Conservation (phyloP, 2,329 filamentous ascomycete species). For the Apiospora rasikravindrae region DNA sequence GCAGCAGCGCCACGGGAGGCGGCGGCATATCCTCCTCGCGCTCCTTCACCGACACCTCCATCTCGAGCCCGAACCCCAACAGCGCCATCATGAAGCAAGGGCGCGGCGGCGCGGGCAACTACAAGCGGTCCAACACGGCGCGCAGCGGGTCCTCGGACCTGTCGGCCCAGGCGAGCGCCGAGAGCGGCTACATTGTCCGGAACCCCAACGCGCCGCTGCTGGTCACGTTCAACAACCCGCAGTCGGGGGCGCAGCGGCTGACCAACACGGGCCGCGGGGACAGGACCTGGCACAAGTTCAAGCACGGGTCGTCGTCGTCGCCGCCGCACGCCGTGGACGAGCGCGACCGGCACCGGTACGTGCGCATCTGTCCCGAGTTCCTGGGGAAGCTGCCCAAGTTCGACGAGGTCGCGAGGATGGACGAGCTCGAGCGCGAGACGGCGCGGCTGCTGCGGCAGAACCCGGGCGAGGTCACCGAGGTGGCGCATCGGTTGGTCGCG, state of each 20-base stretch:
- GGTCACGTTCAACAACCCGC: conserved; percentile 36
- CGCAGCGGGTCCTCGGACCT: conserved; percentile 18
- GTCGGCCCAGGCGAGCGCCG: conserved; percentile 22
- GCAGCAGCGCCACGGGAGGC: neutral
- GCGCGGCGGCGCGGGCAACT: conserved; percentile 37
- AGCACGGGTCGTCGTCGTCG: conserved; percentile 25
- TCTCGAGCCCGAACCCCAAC: conserved; percentile 11
- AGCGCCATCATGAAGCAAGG: conserved; percentile 37
- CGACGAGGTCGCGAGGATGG: conserved; percentile 36
- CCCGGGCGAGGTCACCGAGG: conserved; percentile 33
- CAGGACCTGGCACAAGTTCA: conserved; percentile 33
- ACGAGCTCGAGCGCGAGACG: conserved; percentile 33
- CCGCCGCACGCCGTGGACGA: conserved; percentile 23
- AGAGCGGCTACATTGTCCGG: conserved; percentile 36
- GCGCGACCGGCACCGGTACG: conserved; percentile 30
- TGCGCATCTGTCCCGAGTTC: conserved; percentile 39
- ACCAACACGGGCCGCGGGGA: conserved; percentile 34
- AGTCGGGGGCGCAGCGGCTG: conserved; percentile 33
- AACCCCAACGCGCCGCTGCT: conserved; percentile 38
- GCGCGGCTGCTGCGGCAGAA: conserved; percentile 33
- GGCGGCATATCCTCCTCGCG: conserved; percentile 26
- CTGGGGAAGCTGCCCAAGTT: conserved; percentile 36
- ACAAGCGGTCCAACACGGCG: conserved; percentile 32
- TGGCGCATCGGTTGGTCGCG: conserved; percentile 38
- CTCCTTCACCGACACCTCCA: conserved; percentile 27